Evolutionary conservation across 192 early-diverging fungal species (phyloP).

Genomic region (Mortierella hygrophila): DNA sequence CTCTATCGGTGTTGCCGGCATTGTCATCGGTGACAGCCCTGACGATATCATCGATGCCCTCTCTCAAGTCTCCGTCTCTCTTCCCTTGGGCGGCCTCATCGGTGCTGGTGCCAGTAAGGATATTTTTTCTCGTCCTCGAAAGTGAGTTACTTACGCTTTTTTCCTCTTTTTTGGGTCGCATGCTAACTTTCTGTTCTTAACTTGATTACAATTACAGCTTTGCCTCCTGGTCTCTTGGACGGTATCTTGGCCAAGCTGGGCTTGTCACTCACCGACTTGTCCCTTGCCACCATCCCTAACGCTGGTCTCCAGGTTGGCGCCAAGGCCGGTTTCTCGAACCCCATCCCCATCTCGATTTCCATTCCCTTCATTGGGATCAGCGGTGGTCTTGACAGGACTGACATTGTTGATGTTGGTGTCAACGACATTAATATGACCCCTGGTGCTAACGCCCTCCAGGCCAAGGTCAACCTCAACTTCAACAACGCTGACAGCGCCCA

Average conservation of each 20-base stretch:
- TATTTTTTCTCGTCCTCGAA: not conserved
- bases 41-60: conserved; percentile 41
- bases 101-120: conserved; percentile 34
- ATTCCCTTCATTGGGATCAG: conserved; percentile 50
- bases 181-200: not conserved
- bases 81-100: conserved; percentile 36
- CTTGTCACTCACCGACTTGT: conserved; percentile 32
- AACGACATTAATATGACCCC: conserved; percentile 31
- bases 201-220: conserved; percentile 2
- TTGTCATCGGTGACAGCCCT: conserved; percentile 40
- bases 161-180: not conserved
- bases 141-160: not conserved
- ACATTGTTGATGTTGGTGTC: conserved; percentile 43
- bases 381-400: conserved; percentile 41
- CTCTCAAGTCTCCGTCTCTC: conserved; percentile 30
- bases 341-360: conserved; percentile 47
- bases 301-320: conserved; percentile 49
- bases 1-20: conserved; percentile 34
- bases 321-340: conserved; percentile 43
- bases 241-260: conserved; percentile 37
- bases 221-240: conserved; percentile 33
- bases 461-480: conserved; percentile 42
- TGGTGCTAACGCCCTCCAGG: conserved; percentile 40
- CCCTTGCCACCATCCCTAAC: conserved; percentile 43
- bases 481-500: conserved; percentile 43